Evolutionary conservation across 306 rosid genomes (phyloP).

Genomic region (Glycine soja): DNA sequence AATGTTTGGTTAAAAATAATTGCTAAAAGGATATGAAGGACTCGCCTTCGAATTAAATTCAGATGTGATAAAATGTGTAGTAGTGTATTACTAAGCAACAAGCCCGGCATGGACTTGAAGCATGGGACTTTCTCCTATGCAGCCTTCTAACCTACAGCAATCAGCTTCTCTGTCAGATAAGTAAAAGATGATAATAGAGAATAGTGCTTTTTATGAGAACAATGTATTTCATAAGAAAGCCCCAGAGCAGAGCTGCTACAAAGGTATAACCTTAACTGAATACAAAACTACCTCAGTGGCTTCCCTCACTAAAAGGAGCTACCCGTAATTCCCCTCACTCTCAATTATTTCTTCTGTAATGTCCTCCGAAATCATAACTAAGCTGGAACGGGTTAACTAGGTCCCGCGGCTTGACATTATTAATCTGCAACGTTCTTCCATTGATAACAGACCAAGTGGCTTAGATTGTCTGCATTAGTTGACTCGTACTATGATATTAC

Average conservation of each 20-base stretch:
- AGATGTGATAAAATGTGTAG: not conserved
- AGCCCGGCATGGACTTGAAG: not conserved
- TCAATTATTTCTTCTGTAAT: not conserved
- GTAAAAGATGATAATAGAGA: not conserved
- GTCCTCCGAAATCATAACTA: not conserved
- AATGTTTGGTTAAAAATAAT: not conserved
- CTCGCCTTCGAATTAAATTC: not conserved
- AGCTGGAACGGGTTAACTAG: not conserved
- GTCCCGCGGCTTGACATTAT: not conserved
- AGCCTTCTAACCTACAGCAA: not conserved
- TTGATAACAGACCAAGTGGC: not conserved
- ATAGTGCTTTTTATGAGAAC: not conserved
- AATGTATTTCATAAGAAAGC: not conserved
- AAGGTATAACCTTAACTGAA: not conserved
- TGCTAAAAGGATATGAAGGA: not conserved
- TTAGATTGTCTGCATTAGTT: not conserved
- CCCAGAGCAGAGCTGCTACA: not conserved
- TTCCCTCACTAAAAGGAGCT: not conserved
- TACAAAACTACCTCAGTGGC: no score
- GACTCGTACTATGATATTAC: constrained; percentile 8
- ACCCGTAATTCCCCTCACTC: not conserved
- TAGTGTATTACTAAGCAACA: not conserved
- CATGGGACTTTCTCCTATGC: not conserved
- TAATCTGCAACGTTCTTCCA: not conserved
- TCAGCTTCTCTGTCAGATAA: not conserved